These are phyloP conservation scores for Sordariomycetes sp. DNA, from an alignment of 2,329 filamentous ascomycete genomes.

Conservation along the genomic window DNA sequence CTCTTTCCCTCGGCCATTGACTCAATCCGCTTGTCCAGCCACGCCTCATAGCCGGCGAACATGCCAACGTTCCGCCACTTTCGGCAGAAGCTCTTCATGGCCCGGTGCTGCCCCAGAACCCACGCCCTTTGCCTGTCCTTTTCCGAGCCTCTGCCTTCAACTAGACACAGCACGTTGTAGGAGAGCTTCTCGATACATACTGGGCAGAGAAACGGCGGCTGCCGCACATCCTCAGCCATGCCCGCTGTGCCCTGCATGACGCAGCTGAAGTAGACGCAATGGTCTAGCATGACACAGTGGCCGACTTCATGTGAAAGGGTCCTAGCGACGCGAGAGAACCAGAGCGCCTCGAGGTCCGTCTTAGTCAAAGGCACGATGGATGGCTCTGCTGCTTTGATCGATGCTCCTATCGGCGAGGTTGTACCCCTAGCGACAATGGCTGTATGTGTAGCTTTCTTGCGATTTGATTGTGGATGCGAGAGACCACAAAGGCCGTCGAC, in stretches of 20 bases:
- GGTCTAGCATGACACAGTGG: slow-evolving; percentile 57
- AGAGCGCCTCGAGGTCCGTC: slow-evolving; percentile 30
- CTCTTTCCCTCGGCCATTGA: no score
- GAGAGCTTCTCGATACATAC: slow-evolving; percentile 47
- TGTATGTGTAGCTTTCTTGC: background rate
- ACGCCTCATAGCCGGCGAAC: slow-evolving; percentile 35
- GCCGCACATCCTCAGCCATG: slow-evolving; percentile 48
- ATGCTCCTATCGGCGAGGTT: slow-evolving; percentile 19
- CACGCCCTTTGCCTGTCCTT: slow-evolving; percentile 10
- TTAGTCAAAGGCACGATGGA: slow-evolving; percentile 11
- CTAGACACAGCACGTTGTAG: slow-evolving; percentile 5
- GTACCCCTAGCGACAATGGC: background rate
- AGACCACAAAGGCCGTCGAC: slow-evolving; percentile 26
- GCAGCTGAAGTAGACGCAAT: slow-evolving; percentile 58
- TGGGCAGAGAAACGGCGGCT: slow-evolving; percentile 55
- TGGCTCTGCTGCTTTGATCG: slow-evolving; percentile 17
- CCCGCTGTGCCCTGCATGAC: slow-evolving; percentile 52
- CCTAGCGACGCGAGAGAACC: slow-evolving; percentile 47
- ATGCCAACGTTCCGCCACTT: slow-evolving; percentile 27
- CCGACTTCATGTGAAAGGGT: slow-evolving; percentile 58
- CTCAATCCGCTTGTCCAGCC: slow-evolving; percentile 20
- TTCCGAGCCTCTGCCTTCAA: slow-evolving; percentile 14
- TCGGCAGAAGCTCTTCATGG: slow-evolving; percentile 30
- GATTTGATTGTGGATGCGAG: background rate
- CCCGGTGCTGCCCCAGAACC: slow-evolving; percentile 24